Evolutionary conservation across 164 flowering plant genomes (phyloP).

Genomic region (Macadamia tetraphylla): DNA sequence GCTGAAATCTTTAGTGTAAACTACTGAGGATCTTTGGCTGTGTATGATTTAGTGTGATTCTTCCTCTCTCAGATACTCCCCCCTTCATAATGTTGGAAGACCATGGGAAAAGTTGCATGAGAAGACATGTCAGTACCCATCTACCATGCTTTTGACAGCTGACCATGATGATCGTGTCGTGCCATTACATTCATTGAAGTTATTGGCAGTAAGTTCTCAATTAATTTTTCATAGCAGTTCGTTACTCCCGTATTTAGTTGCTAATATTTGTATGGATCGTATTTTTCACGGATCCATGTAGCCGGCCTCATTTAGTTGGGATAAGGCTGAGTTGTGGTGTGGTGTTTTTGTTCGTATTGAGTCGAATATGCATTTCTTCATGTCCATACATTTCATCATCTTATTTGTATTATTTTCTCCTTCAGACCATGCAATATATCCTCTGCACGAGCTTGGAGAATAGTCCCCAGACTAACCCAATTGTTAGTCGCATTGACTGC

Average conservation of each 20-base stretch:
- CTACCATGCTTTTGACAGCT: conserved; percentile 94
- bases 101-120: conserved; percentile 74
- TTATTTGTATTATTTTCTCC: neutral
- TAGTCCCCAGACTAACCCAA: conserved; percentile 88
- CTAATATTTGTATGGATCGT: too few relatives aligned
- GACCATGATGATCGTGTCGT: conserved; percentile 99
- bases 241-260: too few relatives aligned
- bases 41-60: neutral
- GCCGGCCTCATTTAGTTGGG: too few relatives aligned
- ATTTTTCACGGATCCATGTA: too few relatives aligned
- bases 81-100: conserved; percentile 86
- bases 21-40: neutral
- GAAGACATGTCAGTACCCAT: conserved; percentile 60
- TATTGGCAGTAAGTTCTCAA: conserved; percentile 68
- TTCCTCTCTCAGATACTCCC: conserved; percentile 65
- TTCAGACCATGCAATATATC: conserved; percentile 82
- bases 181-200: conserved; percentile 88
- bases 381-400: neutral
- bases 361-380: neutral
- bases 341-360: too few relatives aligned
- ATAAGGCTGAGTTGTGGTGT: too few relatives aligned
- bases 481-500: conserved; percentile 79
- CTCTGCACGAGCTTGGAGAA: conserved; percentile 80
- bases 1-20: too few relatives aligned
- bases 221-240: neutral